Conservation (phyloP, 495 filamentous ascomycete species). For the Neurospora sp. region DNA sequence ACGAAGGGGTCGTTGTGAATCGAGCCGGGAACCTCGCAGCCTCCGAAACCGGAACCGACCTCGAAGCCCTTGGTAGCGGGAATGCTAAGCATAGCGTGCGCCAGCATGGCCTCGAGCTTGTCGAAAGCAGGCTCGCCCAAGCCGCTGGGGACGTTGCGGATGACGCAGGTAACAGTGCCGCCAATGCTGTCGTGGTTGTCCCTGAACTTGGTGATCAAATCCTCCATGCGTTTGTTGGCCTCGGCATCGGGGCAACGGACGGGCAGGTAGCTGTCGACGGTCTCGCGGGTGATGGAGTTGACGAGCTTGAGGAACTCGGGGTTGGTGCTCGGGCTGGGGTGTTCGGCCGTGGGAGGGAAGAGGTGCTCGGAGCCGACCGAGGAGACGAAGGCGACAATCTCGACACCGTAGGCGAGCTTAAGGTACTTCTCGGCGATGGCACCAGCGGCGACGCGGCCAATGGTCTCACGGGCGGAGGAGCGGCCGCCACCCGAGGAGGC, state of each 20-base stretch:
- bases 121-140: constrained; percentile 94
- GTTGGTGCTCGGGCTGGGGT: constrained; percentile 68
- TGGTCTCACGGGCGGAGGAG: constrained; percentile 89
- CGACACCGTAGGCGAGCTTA: constrained; percentile 63
- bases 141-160: constrained; percentile 78
- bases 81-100: constrained; percentile 94
- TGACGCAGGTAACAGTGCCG: constrained; percentile 92
- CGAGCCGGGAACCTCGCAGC: constrained; percentile 79
- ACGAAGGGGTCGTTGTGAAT: constrained; percentile 91
- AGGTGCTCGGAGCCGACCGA: constrained; percentile 77
- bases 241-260: constrained; percentile 73
- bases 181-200: constrained; percentile 86
- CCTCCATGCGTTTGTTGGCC: constrained; percentile 60
- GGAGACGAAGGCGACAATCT: constrained; percentile 85
- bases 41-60: constrained; percentile 87
- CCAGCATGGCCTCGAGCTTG: constrained; percentile 89
- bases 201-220: constrained; percentile 67
- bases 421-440: constrained; percentile 94
- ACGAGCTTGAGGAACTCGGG: constrained; percentile 72
- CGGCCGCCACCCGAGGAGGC: constrained; percentile 86
- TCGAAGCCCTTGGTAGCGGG: constrained; percentile 97
- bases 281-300: constrained; percentile 60
- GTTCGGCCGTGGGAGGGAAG: constrained; percentile 66
- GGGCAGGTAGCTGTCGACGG: constrained; percentile 74
- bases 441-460: constrained; percentile 87